Percentiles rank a stretch among this genome's conserved stretches.
Evolutionary conservation across 2,329 filamentous ascomycete genomes (phyloP).

Genomic region (Diaporthe capsici): DNA sequence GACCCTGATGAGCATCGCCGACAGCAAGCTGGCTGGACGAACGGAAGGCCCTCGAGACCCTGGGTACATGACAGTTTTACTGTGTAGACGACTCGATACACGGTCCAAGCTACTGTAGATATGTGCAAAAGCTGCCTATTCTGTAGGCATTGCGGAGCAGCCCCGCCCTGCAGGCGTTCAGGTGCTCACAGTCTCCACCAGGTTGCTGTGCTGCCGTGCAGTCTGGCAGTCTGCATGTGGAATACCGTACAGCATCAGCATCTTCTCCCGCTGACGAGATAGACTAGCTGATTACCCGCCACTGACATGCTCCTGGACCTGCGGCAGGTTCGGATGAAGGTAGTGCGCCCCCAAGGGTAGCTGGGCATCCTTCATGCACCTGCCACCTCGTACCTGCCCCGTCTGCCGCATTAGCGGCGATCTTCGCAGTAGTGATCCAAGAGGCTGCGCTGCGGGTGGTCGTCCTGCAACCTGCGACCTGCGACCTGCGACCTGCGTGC

Average conservation of each 20-base stretch:
- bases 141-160: background rate
- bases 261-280: background rate
- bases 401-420: conserved; percentile 32
- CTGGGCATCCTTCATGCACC: conserved; percentile 23
- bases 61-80: background rate
- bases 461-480: background rate
- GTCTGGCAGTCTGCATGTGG: background rate
- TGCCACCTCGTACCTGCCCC: conserved; percentile 32
- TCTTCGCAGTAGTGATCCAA: conserved; percentile 12
- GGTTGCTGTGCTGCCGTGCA: background rate
- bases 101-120: background rate
- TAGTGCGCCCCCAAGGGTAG: background rate
- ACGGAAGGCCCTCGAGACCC: conserved; percentile 6
- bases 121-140: background rate
- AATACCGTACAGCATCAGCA: background rate
- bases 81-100: background rate
- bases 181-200: background rate
- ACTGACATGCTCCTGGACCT: background rate
- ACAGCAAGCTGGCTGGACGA: background rate
- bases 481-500: background rate
- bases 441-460: background rate
- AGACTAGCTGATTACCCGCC: background rate
- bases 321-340: conserved; percentile 30
- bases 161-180: background rate
- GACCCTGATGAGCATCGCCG: conserved; percentile 21